Evolutionary conservation across 1,139 yeast genomes (phyloP).

Genomic region (Zygoascus hellenicus): DNA sequence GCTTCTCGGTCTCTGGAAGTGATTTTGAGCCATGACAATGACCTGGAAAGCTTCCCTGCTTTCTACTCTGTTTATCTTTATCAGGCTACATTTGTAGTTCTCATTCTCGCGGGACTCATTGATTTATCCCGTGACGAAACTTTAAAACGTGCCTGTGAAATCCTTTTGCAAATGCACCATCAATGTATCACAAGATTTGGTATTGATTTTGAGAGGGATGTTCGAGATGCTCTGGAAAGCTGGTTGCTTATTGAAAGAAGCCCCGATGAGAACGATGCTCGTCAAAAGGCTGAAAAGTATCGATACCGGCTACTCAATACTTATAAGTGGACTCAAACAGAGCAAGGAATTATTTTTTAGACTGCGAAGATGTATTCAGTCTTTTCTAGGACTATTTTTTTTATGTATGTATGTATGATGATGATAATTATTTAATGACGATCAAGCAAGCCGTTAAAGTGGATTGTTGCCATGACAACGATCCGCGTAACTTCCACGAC

Average conservation of each 20-base stretch:
- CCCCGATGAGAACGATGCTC: background rate
- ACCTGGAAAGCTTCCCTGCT: constrained; percentile 5
- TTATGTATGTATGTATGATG: too few species aligned
- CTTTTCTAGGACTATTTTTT: too few species aligned
- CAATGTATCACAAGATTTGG: background rate
- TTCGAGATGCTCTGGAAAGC: constrained; percentile 7
- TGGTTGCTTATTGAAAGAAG: constrained; percentile 1
- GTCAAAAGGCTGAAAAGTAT: constrained; percentile 1
- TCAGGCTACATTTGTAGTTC: constrained; percentile 5
- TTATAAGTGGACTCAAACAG: constrained; percentile 1
- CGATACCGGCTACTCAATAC: constrained; percentile 1
- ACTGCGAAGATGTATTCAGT: background rate
- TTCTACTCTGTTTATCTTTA: constrained; percentile 4
- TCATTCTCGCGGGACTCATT: constrained; percentile 1
- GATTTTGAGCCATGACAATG: constrained; percentile 2
- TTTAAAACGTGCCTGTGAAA: constrained; percentile 1
- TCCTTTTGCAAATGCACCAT: constrained; percentile 2
- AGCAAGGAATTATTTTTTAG: constrained; percentile 3
- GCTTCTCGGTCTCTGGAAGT: constrained; percentile 1
- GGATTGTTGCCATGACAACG: background rate
- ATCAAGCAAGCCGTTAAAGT: too few species aligned
- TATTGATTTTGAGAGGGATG: constrained; percentile 1
- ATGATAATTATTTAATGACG: too few species aligned
- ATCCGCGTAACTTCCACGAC: background rate
- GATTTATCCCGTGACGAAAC: background rate